These are phyloP conservation scores for Phanerochaete carnosa DNA, from an alignment of 768 basidiomycete genomes.

Conservation along the genomic window DNA sequence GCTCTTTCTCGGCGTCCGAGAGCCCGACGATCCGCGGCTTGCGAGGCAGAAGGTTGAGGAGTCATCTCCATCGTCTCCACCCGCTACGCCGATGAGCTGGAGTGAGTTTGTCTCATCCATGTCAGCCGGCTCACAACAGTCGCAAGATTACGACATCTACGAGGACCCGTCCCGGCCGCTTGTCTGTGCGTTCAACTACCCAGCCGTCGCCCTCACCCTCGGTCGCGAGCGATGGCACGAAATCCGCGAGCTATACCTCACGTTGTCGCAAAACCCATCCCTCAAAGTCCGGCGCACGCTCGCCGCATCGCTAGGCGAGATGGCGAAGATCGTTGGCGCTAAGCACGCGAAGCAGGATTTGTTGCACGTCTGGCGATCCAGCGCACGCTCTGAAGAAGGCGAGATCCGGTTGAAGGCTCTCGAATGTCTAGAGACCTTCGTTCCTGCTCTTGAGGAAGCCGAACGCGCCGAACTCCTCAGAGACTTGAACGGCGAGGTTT, in stretches of 20 bases:
- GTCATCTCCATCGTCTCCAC: constrained; percentile 20
- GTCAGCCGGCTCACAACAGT: not conserved
- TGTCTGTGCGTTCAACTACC: constrained; percentile 87
- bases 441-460: constrained; percentile 45
- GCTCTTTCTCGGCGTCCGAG: constrained; percentile 68
- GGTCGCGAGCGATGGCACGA: constrained; percentile 74
- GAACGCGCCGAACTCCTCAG: constrained; percentile 41
- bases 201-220: constrained; percentile 83
- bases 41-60: not conserved
- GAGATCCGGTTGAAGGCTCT: constrained; percentile 72
- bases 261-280: constrained; percentile 57
- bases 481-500: constrained; percentile 41
- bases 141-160: constrained; percentile 27
- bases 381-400: constrained; percentile 52
- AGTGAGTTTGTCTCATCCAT: constrained; percentile 13
- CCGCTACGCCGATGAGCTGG: constrained; percentile 9
- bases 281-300: constrained; percentile 73
- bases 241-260: constrained; percentile 63
- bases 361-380: constrained; percentile 66
- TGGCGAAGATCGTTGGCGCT: constrained; percentile 81
- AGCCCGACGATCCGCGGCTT: constrained; percentile 27
- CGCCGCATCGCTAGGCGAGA: constrained; percentile 85
- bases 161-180: constrained; percentile 70
- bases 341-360: constrained; percentile 67
- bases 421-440: constrained; percentile 59